A percentile compares a stretch with the other conserved stretches of the same genome.
Conservation (phyloP, 225 moss, liverwort and hornwort genomes). For the Asterella californica region DNA sequence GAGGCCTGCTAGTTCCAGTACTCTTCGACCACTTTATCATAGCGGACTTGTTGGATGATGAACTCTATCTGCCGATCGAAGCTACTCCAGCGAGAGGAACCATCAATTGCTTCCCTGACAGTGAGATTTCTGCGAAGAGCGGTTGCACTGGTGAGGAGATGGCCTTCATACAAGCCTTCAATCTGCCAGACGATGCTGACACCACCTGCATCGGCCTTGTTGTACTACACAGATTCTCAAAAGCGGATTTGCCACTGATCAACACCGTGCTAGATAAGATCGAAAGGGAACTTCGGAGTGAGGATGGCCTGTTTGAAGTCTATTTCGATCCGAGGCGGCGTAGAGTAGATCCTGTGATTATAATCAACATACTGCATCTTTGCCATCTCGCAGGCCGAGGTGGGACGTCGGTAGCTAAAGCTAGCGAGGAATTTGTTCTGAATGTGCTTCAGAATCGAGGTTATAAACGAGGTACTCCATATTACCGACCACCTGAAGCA, state of each 20-base stretch:
- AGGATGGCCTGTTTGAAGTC: conserved; percentile 1
- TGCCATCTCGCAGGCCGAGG: conserved; percentile 16
- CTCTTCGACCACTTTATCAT: conserved; percentile 31
- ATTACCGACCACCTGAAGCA: conserved; percentile 14
- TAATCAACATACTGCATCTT: conserved; percentile 10
- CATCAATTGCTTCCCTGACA: conserved; percentile 20
- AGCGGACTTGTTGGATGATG: conserved; percentile 22
- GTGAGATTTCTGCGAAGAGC: neutral
- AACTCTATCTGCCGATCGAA: conserved; percentile 9
- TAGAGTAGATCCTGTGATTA: conserved; percentile 10
- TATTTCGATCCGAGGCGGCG: conserved; percentile 16
- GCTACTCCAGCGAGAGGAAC: conserved; percentile 10
- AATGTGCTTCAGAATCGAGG: conserved; percentile 1
- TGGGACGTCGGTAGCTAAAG: neutral
- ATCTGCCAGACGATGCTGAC: conserved; percentile 21
- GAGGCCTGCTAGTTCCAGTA: conserved; percentile 22
- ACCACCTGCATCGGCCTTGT: neutral
- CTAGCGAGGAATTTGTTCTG: neutral
- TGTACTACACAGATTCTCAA: conserved; percentile 13
- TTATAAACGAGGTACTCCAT: conserved; percentile 5
- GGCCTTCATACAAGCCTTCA: conserved; percentile 11
- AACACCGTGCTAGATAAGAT: conserved; percentile 14
- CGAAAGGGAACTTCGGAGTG: conserved; percentile 4
- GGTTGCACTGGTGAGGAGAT: neutral
- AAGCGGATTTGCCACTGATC: neutral